These are phyloP conservation scores for Seiridium cupressi DNA, from an alignment of 2,329 filamentous ascomycete genomes.

Conservation along the genomic window DNA sequence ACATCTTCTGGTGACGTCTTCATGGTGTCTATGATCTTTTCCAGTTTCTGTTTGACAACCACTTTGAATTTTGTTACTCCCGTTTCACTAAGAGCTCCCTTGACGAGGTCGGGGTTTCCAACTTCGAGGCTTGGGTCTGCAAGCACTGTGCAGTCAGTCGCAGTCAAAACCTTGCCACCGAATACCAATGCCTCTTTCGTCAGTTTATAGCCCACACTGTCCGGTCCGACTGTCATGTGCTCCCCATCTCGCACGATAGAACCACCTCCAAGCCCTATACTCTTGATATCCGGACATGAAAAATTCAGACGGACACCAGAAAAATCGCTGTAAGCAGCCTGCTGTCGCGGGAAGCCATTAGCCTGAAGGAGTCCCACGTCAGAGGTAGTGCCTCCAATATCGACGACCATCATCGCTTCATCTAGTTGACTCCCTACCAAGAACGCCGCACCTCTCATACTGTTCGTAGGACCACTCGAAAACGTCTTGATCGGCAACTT, in stretches of 20 bases:
- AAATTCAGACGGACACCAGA: constrained; percentile 64
- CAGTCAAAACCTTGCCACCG: constrained; percentile 53
- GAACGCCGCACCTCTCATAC: constrained; percentile 62
- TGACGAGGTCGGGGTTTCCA: constrained; percentile 33
- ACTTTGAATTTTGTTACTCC: constrained; percentile 20
- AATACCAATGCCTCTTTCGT: constrained; percentile 54
- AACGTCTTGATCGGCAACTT: constrained; percentile 60
- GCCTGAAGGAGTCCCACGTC: constrained; percentile 61
- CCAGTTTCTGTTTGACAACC: constrained; percentile 23
- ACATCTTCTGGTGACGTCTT: constrained; percentile 60
- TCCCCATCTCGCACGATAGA: constrained; percentile 47
- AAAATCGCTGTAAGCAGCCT: constrained; percentile 60
- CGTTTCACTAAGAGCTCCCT: constrained; percentile 20
- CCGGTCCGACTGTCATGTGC: constrained; percentile 52
- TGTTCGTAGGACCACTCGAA: constrained; percentile 62
- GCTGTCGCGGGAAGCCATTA: constrained; percentile 63
- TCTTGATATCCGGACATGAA: constrained; percentile 55
- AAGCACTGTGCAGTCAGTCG: constrained; percentile 53
- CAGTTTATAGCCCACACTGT: constrained; percentile 60
- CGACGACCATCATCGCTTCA: constrained; percentile 56
- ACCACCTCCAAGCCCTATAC: constrained; percentile 58
- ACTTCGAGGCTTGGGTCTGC: constrained; percentile 32
- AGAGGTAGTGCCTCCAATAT: constrained; percentile 66
- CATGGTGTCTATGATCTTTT: constrained; percentile 53
- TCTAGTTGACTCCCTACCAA: constrained; percentile 37